phyloP scores from a whole-genome alignment of 257 asterid species.

The Solanum megistacrolobum region DNA sequence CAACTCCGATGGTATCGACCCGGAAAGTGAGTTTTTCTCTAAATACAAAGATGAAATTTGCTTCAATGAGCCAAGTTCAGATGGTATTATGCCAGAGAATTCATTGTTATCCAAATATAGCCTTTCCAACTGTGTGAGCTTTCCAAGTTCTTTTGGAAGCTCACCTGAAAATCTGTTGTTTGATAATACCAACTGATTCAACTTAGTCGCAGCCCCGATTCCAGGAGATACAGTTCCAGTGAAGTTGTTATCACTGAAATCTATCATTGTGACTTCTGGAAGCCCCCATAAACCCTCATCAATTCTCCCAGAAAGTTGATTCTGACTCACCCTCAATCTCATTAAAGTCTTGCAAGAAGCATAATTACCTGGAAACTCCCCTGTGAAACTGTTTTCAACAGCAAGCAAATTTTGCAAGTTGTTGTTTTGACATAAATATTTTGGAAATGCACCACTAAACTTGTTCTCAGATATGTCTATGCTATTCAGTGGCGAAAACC shows the following conservation, averaged over 20 bases:
- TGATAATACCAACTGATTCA: constrained; percentile 4
- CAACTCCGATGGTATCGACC: constrained; percentile 7
- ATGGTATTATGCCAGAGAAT: constrained; percentile 9
- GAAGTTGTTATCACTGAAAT: background rate
- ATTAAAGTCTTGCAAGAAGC: constrained; percentile 3
- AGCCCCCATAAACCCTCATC: constrained; percentile 9
- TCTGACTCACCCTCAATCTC: constrained; percentile 14
- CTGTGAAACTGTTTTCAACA: constrained; percentile 8
- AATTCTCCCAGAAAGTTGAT: constrained; percentile 10
- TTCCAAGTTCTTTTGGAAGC: constrained; percentile 4
- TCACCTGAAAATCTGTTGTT: constrained; percentile 7
- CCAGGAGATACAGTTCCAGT: constrained; percentile 8
- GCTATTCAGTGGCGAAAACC: constrained; percentile 5
- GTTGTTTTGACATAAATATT: constrained; percentile 7
- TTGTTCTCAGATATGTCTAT: constrained; percentile 13
- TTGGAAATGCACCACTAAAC: constrained; percentile 11
- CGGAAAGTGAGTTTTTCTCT: background rate
- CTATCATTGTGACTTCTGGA: constrained; percentile 3
- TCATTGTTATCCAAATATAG: constrained; percentile 7
- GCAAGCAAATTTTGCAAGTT: constrained; percentile 2
- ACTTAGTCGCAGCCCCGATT: background rate
- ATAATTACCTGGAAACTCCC: constrained; percentile 7
- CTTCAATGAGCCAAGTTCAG: background rate
- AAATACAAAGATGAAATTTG: constrained; percentile 1
- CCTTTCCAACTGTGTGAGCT: background rate